Percentiles rank a stretch among this genome's conserved stretches.
Conservation (phyloP, 805 yeast species). For the Yamadazyma scolyti region DNA sequence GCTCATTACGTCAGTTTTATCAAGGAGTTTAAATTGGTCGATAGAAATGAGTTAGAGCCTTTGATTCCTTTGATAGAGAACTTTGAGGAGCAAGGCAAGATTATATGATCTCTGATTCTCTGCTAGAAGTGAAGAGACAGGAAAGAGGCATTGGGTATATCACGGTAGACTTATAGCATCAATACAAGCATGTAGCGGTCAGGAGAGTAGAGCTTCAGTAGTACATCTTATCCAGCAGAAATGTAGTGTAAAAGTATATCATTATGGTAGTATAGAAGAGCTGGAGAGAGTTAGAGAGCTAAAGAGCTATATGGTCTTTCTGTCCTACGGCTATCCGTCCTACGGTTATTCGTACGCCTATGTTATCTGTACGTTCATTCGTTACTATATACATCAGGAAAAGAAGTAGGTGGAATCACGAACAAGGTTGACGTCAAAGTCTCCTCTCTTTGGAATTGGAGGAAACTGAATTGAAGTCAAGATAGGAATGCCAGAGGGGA, state of each 20-base stretch:
- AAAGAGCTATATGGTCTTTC: too few relatives aligned
- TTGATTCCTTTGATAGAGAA: constrained; percentile 70
- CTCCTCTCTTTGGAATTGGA: constrained; percentile 73
- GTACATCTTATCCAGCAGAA: too few relatives aligned
- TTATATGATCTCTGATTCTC: too few relatives aligned
- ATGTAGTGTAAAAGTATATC: too few relatives aligned
- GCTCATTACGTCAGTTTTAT: constrained; percentile 89
- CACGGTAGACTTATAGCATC: too few relatives aligned
- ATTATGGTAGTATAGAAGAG: background rate
- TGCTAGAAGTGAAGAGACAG: too few relatives aligned
- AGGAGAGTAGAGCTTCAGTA: too few relatives aligned
- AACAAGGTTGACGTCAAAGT: constrained; percentile 73
- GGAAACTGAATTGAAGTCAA: constrained; percentile 72
- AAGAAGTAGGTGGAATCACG: constrained; percentile 80
- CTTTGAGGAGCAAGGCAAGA: constrained; percentile 84
- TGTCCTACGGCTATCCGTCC: too few relatives aligned
- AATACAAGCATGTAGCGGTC: too few relatives aligned
- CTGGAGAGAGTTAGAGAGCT: too few relatives aligned
- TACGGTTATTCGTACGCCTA: too few relatives aligned
- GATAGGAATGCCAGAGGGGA: constrained; percentile 32
- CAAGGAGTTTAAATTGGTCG: constrained; percentile 79
- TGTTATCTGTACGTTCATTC: constrained; percentile 2
- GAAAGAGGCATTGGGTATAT: too few relatives aligned
- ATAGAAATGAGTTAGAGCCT: constrained; percentile 76
- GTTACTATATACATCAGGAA: constrained; percentile 19